These are phyloP conservation scores for Scedosporium boydii DNA, from an alignment of 2,329 filamentous ascomycete species.

Conservation along the genomic window DNA sequence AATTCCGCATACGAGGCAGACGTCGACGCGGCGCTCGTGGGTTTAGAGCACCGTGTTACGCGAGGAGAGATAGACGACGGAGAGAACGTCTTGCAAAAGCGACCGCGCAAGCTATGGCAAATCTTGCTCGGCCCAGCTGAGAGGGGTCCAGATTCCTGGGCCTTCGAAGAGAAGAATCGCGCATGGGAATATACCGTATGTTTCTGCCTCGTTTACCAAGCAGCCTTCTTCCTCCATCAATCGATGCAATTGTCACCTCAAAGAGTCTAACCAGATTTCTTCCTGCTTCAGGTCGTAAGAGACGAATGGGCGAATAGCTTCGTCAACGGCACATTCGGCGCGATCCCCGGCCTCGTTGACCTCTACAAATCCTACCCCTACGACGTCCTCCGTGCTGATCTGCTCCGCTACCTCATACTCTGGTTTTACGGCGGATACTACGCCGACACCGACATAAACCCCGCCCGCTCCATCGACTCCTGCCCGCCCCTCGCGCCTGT, in stretches of 20 bases:
- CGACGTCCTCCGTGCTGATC: constrained; percentile 2
- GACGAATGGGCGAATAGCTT: neutral
- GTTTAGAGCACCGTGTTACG: neutral
- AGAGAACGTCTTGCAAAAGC: neutral
- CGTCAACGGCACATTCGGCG: neutral
- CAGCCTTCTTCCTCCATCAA: neutral
- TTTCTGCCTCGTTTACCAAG: neutral
- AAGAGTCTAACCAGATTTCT: neutral
- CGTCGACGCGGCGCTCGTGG: neutral
- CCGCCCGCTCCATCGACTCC: neutral
- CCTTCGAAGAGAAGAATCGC: neutral
- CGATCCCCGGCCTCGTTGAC: neutral
- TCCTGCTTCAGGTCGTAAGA: neutral
- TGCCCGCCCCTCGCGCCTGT: neutral
- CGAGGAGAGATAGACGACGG: neutral
- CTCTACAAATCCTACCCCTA: neutral
- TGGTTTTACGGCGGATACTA: constrained; percentile 1
- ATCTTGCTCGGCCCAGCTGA: neutral
- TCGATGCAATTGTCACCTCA: neutral
- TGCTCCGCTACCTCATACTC: neutral
- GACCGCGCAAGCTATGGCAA: neutral
- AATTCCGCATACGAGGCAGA: neutral
- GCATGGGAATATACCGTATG: neutral
- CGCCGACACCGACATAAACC: neutral
- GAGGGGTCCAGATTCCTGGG: neutral